Conservation (phyloP, 192 early-diverging fungal genomes). For the Gigaspora rosea region DNA sequence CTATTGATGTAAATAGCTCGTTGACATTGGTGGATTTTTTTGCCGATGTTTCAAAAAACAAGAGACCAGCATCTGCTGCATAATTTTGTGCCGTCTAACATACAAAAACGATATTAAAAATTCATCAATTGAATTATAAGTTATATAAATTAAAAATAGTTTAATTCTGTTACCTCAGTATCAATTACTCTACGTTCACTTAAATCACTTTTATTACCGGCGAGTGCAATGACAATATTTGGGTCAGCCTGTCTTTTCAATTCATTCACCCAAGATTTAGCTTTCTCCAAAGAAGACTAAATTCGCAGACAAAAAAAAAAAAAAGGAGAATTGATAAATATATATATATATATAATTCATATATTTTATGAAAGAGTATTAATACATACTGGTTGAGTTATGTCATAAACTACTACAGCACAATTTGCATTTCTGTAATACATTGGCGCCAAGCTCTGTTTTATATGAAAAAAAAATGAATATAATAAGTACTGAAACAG, state of each 20-base stretch:
- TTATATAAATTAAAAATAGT: neutral
- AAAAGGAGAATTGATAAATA: neutral
- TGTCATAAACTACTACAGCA: constrained; percentile 74
- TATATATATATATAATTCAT: constrained; percentile 12
- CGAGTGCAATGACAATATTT: constrained; percentile 73
- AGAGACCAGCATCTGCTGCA: constrained; percentile 61
- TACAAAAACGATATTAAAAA: neutral
- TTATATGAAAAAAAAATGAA: neutral
- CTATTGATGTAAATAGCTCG: constrained; percentile 65
- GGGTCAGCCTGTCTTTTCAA: constrained; percentile 73
- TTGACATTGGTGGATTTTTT: constrained; percentile 65
- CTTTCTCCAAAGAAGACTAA: constrained; percentile 68
- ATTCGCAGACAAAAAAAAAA: neutral
- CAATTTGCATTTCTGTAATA: constrained; percentile 74
- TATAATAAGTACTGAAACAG: neutral
- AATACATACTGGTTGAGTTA: constrained; percentile 65
- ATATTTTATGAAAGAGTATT: neutral
- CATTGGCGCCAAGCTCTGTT: constrained; percentile 70
- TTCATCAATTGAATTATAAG: neutral
- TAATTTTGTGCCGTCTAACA: constrained; percentile 63
- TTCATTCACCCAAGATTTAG: constrained; percentile 74
- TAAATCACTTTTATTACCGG: constrained; percentile 70
- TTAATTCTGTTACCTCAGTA: constrained; percentile 49
- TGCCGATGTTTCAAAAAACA: constrained; percentile 72
- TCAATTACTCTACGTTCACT: constrained; percentile 67